These are phyloP conservation scores for Aplosporella prunicola DNA, from an alignment of 2,329 filamentous ascomycete species.

Conservation along the genomic window DNA sequence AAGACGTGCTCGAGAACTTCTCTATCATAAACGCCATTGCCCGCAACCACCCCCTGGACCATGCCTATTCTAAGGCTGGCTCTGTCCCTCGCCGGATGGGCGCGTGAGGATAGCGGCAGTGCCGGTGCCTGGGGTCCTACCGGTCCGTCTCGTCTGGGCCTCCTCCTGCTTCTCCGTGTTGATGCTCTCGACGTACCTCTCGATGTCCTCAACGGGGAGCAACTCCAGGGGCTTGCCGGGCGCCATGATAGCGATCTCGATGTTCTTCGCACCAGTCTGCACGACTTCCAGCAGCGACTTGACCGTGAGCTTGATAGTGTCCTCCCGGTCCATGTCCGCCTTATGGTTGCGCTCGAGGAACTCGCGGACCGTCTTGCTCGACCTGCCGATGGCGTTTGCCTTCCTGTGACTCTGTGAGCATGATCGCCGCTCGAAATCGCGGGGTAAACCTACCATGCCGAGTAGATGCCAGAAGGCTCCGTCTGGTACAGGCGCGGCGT, in stretches of 20 bases:
- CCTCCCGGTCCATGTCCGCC: conserved; percentile 91
- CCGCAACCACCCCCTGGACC: conserved; percentile 8
- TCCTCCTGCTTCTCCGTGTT: conserved; percentile 99
- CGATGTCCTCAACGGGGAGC: conserved; percentile 90
- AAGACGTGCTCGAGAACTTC: conserved; percentile 3
- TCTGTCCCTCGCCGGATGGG: conserved; percentile 43
- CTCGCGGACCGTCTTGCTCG: conserved; percentile 97
- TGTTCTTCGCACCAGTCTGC: conserved; percentile 98
- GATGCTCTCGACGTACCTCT: conserved; percentile 96
- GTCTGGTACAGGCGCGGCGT: conserved; percentile 92
- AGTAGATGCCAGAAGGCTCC: conserved; percentile 98
- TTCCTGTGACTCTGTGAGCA: conserved; percentile 54
- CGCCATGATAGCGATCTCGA: conserved; percentile 97
- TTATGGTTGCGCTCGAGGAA: conserved; percentile 99
- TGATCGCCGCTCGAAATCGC: neutral
- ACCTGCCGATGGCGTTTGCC: conserved; percentile 96
- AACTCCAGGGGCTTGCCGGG: conserved; percentile 87
- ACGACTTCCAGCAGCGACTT: conserved; percentile 97
- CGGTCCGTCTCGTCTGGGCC: conserved; percentile 81
- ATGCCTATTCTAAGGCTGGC: conserved; percentile 18
- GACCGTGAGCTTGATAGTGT: conserved; percentile 92
- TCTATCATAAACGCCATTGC: conserved; percentile 3
- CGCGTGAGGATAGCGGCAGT: conserved; percentile 64
- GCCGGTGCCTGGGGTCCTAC: conserved; percentile 54
- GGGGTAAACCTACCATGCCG: conserved; percentile 65